Evolutionary conservation across 139 green algal genomes (phyloP), one percentile per base, ranked within the genome.

Genomic region (Yamagishiella unicocca): DNA sequence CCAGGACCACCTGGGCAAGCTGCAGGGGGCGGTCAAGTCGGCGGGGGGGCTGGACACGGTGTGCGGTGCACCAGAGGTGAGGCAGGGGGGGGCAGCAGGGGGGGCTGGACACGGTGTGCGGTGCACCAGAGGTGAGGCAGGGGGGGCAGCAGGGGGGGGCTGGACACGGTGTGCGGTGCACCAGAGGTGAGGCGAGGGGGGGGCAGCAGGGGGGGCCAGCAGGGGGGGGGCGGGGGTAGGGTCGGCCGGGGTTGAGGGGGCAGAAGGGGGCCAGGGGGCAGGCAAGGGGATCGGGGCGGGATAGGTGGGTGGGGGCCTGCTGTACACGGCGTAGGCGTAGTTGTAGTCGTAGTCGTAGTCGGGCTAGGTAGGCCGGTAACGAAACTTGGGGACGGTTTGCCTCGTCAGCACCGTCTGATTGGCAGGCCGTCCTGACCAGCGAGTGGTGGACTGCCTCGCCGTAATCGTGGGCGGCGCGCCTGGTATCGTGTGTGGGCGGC

Each of bases 1-100:
- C 14, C 58, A 84, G 77, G 79, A 85, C 61, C 79, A 85, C 58
- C 62, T 85, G 38, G 42, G 4, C 31, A 61, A 62, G 79, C 79
- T 85, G 61, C 79, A 85, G 62, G 61, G 61, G 40, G 61, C 61
- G 4, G 79, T 85, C 29, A 76, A 64, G 79, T 3, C 42, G 42
- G 79, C 58, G 38, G 79, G 79, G 1, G 79, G 79, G 10, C 79
- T 85, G 42, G 79, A 85, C 7, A 38, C 79, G 5, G 79, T 85
- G 38, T 85, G 79, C 31, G 61, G 7, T 2, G 17, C 40, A 33
- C 79, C 79, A 29, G 79, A 64, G 74, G 74, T 82, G 50, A 35
- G 71, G 4, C 2, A 27, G 74, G 73, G 17, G 72, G 42, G 45
- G 6, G 43, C 10, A n/a, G n/a, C n/a, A 9, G 38, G 79, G 79